These are phyloP conservation scores for Lasiosphaeris hirsuta DNA, from an alignment of 495 filamentous ascomycete species.

Conservation along the genomic window DNA sequence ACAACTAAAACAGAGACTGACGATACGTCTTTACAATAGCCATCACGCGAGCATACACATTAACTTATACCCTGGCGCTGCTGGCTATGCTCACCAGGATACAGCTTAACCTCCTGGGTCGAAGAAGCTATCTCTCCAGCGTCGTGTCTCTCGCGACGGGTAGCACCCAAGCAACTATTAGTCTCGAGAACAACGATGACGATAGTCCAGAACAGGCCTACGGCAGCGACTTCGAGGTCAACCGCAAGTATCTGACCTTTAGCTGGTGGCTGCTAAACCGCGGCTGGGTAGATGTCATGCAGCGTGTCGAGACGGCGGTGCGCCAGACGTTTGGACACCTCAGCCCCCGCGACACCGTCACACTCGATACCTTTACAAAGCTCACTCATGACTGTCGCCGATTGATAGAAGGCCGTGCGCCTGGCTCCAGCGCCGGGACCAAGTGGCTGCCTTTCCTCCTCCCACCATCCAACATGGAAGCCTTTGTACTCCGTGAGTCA, in stretches of 20 bases:
- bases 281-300: conserved; percentile 79
- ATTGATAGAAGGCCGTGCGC: conserved; percentile 74
- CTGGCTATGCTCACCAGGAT: conserved; percentile 90
- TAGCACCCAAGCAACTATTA: conserved; percentile 62
- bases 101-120: conserved; percentile 94
- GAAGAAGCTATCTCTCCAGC: conserved; percentile 89
- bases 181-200: conserved; percentile 84
- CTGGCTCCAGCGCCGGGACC: conserved; percentile 57
- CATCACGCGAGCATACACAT: conserved; percentile 82
- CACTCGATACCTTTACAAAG: conserved; percentile 69
- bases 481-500: conserved; percentile 76
- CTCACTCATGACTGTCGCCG: conserved; percentile 74
- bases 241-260: conserved; percentile 89
- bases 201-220: conserved; percentile 73
- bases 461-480: conserved; percentile 72
- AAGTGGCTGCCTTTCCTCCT: conserved; percentile 86
- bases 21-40: conserved; percentile 54
- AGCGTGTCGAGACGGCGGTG: conserved; percentile 74
- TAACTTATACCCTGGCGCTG: conserved; percentile 86
- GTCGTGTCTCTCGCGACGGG: conserved; percentile 83
- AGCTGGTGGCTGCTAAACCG: conserved; percentile 97
- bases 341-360: conserved; percentile 84
- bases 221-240: conserved; percentile 90
- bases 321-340: conserved; percentile 80
- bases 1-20: conserved; percentile 16